Percentiles rank a stretch among this genome's conserved stretches.
phyloP scores from a whole-genome alignment of 108 stramenopile species.

The Nitzschia putrida region DNA sequence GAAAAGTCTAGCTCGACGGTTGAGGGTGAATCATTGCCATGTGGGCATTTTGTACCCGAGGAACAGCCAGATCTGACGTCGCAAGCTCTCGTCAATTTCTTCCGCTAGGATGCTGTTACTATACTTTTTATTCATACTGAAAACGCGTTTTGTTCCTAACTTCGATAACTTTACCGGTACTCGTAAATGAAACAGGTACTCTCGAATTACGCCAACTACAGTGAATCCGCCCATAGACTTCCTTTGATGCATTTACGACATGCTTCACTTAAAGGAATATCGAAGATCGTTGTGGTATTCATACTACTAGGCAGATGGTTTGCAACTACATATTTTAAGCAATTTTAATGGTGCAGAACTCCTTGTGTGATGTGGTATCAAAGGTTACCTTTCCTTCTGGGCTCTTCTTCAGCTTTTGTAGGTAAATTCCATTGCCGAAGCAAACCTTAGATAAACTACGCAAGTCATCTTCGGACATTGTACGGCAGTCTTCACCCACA shows the following conservation, averaged over 20 bases:
- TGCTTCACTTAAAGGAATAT: too few relatives aligned
- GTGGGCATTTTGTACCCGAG: slow-evolving; percentile 1
- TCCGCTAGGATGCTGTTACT: too few relatives aligned
- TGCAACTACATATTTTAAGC: slow-evolving; percentile 12
- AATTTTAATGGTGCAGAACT: slow-evolving; percentile 65
- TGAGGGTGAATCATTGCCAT: background rate
- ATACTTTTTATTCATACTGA: too few relatives aligned
- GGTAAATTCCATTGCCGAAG: slow-evolving; percentile 66
- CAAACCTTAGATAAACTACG: slow-evolving; percentile 61
- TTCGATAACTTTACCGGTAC: too few relatives aligned
- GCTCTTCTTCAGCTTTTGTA: slow-evolving; percentile 49
- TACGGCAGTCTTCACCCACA: slow-evolving; percentile 33
- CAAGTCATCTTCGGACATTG: slow-evolving; percentile 53
- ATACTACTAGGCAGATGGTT: too few relatives aligned
- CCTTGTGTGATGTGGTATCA: slow-evolving; percentile 49
- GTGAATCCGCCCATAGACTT: too few relatives aligned
- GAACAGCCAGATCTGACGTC: background rate
- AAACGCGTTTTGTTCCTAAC: too few relatives aligned
- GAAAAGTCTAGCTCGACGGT: background rate
- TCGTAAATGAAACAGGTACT: too few relatives aligned
- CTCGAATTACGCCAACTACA: too few relatives aligned
- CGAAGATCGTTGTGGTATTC: too few relatives aligned
- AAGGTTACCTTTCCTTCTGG: slow-evolving; percentile 34
- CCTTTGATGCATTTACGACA: too few relatives aligned
- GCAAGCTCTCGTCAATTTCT: background rate